phyloP scores from a whole-genome alignment of 2,329 filamentous ascomycete genomes.

The Byssoonygena ceratinophila region DNA sequence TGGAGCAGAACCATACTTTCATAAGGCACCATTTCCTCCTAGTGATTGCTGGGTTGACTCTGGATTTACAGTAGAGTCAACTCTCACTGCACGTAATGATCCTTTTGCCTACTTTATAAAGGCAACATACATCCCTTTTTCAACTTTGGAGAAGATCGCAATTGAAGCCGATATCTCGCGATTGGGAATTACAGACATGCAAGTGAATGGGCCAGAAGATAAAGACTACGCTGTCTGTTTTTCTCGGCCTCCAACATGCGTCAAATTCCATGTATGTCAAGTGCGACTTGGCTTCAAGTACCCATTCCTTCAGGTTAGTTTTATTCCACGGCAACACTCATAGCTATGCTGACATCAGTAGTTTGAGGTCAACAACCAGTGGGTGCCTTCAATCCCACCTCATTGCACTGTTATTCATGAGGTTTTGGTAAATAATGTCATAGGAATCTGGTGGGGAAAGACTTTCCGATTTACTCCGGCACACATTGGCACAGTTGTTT shows the following conservation, averaged over 20 bases:
- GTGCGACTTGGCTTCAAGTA: background rate
- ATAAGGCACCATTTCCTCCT: conserved; percentile 3
- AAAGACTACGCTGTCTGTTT: conserved; percentile 4
- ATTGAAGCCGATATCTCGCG: background rate
- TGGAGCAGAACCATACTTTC: conserved; percentile 13
- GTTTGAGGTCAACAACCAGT: conserved; percentile 2
- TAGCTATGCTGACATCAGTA: background rate
- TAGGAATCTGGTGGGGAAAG: conserved; percentile 13
- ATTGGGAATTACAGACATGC: background rate
- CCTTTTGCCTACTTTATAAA: conserved; percentile 11
- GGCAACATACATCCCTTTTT: conserved; percentile 14
- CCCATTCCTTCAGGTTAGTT: background rate
- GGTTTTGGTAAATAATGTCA: conserved; percentile 11
- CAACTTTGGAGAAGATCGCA: conserved; percentile 10
- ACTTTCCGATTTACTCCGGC: conserved; percentile 9
- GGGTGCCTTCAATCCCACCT: background rate
- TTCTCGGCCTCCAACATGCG: background rate
- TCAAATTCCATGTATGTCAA: conserved; percentile 1
- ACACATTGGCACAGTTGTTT: background rate
- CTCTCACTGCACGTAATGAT: background rate
- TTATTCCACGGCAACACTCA: background rate
- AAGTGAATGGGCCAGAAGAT: background rate
- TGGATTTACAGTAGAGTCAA: conserved; percentile 6
- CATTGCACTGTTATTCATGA: conserved; percentile 2
- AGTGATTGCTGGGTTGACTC: conserved; percentile 13